A percentile compares a stretch with the other conserved stretches of the same genome.
Conservation (phyloP, 2,329 filamentous ascomycete species). For the Cladosporium phlei region DNA sequence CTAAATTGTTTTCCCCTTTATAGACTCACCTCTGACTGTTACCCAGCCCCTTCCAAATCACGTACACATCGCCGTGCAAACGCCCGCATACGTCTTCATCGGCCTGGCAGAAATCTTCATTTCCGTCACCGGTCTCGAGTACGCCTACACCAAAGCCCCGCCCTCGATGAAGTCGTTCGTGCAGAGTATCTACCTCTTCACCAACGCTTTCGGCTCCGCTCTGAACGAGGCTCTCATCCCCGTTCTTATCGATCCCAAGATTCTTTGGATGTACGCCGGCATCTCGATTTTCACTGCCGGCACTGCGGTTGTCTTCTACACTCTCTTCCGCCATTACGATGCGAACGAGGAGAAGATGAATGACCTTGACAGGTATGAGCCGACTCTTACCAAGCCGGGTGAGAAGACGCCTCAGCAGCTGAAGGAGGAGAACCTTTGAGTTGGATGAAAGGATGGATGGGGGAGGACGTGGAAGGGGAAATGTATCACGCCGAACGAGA, state of each 20-base stretch:
- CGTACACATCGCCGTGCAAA: slow-evolving; percentile 43
- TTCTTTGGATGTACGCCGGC: slow-evolving; percentile 55
- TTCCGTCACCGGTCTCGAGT: slow-evolving; percentile 44
- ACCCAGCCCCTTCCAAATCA: slow-evolving; percentile 36
- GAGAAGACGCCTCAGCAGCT: slow-evolving; percentile 2
- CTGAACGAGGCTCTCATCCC: slow-evolving; percentile 60
- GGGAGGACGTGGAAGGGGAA: too few relatives aligned
- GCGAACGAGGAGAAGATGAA: slow-evolving; percentile 48
- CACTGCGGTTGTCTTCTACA: slow-evolving; percentile 26
- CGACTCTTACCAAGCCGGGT: slow-evolving; percentile 1
- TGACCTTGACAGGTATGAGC: slow-evolving; percentile 34
- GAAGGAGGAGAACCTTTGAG: slow-evolving; percentile 5
- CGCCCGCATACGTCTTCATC: slow-evolving; percentile 43
- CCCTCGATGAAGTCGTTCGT: slow-evolving; percentile 46
- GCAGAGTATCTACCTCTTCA: slow-evolving; percentile 46
- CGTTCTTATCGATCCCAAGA: slow-evolving; percentile 57
- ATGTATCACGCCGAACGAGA: too few relatives aligned
- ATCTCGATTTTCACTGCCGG: slow-evolving; percentile 21
- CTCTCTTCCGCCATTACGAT: slow-evolving; percentile 40
- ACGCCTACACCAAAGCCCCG: slow-evolving; percentile 45
- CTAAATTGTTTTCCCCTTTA: too few relatives aligned
- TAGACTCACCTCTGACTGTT: too few relatives aligned
- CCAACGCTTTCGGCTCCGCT: slow-evolving; percentile 54
- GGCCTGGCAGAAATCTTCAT: slow-evolving; percentile 45
- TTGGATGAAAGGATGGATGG: too few relatives aligned